Evolutionary conservation across 2,329 filamentous ascomycete genomes (phyloP).

Genomic region (Colletotrichum chrysophilum): DNA sequence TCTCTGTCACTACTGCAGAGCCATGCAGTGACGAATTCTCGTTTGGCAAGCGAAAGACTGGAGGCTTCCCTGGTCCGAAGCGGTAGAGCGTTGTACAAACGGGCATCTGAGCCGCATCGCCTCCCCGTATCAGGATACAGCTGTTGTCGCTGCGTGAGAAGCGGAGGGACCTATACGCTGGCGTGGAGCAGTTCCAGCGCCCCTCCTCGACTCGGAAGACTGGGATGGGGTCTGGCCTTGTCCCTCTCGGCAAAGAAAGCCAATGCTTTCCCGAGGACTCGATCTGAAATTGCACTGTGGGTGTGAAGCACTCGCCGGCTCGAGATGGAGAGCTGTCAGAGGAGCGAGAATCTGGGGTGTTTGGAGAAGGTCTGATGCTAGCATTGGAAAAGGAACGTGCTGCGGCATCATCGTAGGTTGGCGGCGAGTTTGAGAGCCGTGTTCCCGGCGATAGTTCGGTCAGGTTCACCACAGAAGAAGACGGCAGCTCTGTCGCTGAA

Average conservation of each 20-base stretch:
- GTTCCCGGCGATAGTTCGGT: not conserved
- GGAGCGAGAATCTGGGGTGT: not conserved
- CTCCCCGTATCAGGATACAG: conserved; percentile 51
- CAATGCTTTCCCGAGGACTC: conserved; percentile 48
- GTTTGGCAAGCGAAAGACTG: conserved; percentile 43
- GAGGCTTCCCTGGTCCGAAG: conserved; percentile 59
- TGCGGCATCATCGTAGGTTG: conserved; percentile 31
- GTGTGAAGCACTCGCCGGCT: conserved; percentile 35
- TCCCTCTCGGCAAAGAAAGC: conserved; percentile 46
- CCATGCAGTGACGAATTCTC: not conserved
- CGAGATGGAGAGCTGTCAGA: conserved; percentile 1
- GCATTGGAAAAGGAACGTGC: conserved; percentile 15
- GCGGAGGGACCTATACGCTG: conserved; percentile 56
- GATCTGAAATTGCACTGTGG: conserved; percentile 53
- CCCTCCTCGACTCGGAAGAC: conserved; percentile 43
- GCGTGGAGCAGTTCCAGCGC: conserved; percentile 11
- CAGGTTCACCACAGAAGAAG: not conserved
- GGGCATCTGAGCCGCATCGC: conserved; percentile 29
- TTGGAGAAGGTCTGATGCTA: not conserved
- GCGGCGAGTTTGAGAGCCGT: conserved; percentile 22
- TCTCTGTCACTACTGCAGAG: conserved; percentile 7
- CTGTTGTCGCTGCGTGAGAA: conserved; percentile 50
- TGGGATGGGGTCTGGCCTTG: conserved; percentile 42
- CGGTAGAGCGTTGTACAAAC: conserved; percentile 61
- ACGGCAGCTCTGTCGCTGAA: not conserved